A percentile compares a stretch with the other conserved stretches of the same genome.
Evolutionary conservation across 1,284 basidiomycete genomes (phyloP).

Genomic region (Serendipita sp.): DNA sequence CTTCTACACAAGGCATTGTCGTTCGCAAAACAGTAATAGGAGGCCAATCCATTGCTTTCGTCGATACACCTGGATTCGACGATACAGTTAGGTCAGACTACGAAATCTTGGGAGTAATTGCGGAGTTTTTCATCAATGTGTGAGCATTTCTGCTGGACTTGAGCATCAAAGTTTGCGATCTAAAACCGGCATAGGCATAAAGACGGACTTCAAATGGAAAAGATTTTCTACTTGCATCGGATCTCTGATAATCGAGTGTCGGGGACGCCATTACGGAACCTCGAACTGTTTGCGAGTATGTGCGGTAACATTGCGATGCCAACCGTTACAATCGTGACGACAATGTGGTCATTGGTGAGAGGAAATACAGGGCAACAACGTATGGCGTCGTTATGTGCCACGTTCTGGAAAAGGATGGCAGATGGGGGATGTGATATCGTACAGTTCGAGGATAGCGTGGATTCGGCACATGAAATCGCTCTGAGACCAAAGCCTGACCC

Average conservation of each 20-base stretch:
- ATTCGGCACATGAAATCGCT: conserved; percentile 15
- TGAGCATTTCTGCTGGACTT: background rate
- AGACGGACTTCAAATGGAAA: conserved; percentile 15
- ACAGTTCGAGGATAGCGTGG: conserved; percentile 13
- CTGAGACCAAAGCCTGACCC: background rate
- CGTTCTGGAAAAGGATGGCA: conserved; percentile 17
- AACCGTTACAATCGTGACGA: conserved; percentile 21
- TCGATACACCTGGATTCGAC: too few relatives aligned
- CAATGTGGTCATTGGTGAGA: conserved; percentile 22
- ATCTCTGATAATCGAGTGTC: conserved; percentile 17
- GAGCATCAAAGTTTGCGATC: background rate
- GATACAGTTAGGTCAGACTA: too few relatives aligned
- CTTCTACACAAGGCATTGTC: background rate
- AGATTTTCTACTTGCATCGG: conserved; percentile 23
- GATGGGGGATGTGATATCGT: conserved; percentile 12
- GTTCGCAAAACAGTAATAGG: background rate
- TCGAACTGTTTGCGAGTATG: conserved; percentile 19
- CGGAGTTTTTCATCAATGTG: background rate
- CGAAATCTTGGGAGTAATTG: too few relatives aligned
- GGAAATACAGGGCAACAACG: conserved; percentile 12
- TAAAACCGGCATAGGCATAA: conserved; percentile 14
- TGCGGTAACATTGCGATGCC: conserved; percentile 18
- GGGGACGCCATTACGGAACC: conserved; percentile 16
- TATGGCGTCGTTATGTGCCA: conserved; percentile 17
- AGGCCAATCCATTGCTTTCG: too few relatives aligned